These are phyloP conservation scores for Theobroma grandiflorum DNA, from an alignment of 441 rosid species.

Conservation along the genomic window DNA sequence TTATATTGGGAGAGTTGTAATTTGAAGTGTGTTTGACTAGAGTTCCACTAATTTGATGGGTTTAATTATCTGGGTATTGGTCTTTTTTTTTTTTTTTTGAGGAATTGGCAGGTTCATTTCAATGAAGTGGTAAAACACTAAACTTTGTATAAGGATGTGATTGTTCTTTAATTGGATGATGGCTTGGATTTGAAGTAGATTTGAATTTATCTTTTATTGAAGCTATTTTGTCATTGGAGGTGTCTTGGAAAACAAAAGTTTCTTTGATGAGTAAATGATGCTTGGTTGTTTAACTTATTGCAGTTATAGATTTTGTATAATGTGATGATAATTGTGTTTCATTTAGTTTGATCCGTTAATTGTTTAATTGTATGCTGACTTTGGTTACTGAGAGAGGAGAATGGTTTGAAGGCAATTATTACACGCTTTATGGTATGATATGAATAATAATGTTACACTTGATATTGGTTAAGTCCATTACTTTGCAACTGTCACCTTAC, in stretches of 20 bases:
- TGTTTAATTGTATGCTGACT: background rate
- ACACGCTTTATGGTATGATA: background rate
- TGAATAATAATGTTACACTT: background rate
- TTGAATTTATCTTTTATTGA: background rate
- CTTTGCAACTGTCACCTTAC: background rate
- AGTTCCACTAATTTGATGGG: conserved; percentile 7
- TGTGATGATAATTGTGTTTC: background rate
- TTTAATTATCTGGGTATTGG: background rate
- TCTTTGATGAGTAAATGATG: conserved; percentile 8
- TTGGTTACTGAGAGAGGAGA: background rate
- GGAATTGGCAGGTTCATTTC: background rate
- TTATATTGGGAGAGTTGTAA: conserved; percentile 14
- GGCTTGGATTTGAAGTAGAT: background rate
- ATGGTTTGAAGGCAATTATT: background rate
- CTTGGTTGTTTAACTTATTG: background rate
- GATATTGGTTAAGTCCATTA: background rate
- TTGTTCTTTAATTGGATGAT: background rate
- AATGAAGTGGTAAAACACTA: conserved; percentile 9
- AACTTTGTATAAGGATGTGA: background rate
- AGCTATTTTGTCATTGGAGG: background rate
- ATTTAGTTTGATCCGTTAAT: background rate
- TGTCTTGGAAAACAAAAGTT: background rate
- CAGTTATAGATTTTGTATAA: background rate
- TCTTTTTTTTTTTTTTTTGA: background rate
- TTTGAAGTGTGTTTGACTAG: background rate